Evolutionary conservation across 169 alveolate genomes (phyloP).

Genomic region (Toxoplasma gondii): DNA sequence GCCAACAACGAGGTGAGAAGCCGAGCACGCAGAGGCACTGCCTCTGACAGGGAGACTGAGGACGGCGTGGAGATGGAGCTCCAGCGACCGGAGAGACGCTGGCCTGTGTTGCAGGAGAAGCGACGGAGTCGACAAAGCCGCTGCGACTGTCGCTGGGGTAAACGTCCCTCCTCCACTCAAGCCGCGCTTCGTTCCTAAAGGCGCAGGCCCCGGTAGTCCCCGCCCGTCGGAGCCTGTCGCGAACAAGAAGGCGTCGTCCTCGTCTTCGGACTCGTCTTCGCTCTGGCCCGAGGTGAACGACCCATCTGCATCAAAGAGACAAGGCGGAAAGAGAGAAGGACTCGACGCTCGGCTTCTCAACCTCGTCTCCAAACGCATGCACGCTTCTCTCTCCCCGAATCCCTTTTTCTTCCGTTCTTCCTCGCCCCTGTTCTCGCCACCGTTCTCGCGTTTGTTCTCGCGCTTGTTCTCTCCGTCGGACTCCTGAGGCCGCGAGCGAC

Average conservation of each 20-base stretch:
- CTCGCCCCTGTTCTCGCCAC: not conserved
- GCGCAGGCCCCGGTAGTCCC: not conserved
- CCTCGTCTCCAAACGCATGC: not conserved
- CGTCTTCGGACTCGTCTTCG: not conserved
- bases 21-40: not conserved
- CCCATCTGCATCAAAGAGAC: not conserved
- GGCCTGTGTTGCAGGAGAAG: conserved; percentile 31
- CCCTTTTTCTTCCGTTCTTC: not conserved
- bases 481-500: no score
- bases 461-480: no score
- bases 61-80: not conserved
- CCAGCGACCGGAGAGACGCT: not conserved
- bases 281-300: not conserved
- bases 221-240: not conserved
- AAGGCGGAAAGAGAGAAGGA: not conserved
- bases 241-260: not conserved
- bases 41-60: conserved; percentile 23
- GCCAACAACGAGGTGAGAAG: not conserved
- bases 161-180: not conserved
- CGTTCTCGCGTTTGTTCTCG: no score
- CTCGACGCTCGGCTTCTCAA: not conserved
- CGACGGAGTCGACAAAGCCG: conserved; percentile 16
- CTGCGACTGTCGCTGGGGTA: conserved; percentile 13
- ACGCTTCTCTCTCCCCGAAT: not conserved
- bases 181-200: not conserved